Evolutionary conservation across 106 monocot genomes (phyloP), one percentile per base, ranked within the genome.

Genomic region (Allium sativum): DNA sequence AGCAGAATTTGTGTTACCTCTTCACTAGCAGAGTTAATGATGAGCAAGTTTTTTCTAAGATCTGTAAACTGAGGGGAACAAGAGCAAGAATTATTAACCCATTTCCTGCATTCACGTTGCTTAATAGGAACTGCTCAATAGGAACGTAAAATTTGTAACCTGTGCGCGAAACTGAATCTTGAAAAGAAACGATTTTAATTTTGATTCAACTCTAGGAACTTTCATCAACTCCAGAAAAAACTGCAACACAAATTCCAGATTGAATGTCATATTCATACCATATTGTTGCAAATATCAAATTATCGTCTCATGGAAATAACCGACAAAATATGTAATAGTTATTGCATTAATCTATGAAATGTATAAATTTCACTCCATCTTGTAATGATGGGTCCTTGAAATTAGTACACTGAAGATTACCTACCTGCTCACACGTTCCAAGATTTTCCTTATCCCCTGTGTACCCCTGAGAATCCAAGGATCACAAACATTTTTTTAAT

Each of bases 381-480:
- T 16, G 7, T 65, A 52, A n/a, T 65, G n/a, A 51, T 52, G 40
- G 41, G 64, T 22, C 62, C 19, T 48, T 40, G 16, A 48, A 51
- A 40, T 31, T 52, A 41, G 21, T 12, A 62, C 11, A 40, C 10
- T 40, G 40, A 65, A 52, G 48, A 14, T 51, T 31, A 31, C 31
- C 31, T 65, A 65, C 64, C 64, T 65, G 64, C 51, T 65, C 64
- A 78, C 95, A 95, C 80, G 86, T 95, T 59, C 95, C 95, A 72
- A 95, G 77, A 11, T 61, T 84, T 71, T 84, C 90, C 79, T 75
- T 87, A 65, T 87, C 73, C 17, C 95, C 95, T 12, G 45, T 71
- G 77, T 84, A 95, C 18, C 43, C 53, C 95, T 94, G 45, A 63
- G 7, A 73, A 61, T 18, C 45, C 45, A 66, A 69, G 71, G 48